Percentiles rank a stretch among this genome's conserved stretches.
These are phyloP conservation scores for Beauveria sp. DNA, from an alignment of 2,329 filamentous ascomycete genomes.

Conservation along the genomic window DNA sequence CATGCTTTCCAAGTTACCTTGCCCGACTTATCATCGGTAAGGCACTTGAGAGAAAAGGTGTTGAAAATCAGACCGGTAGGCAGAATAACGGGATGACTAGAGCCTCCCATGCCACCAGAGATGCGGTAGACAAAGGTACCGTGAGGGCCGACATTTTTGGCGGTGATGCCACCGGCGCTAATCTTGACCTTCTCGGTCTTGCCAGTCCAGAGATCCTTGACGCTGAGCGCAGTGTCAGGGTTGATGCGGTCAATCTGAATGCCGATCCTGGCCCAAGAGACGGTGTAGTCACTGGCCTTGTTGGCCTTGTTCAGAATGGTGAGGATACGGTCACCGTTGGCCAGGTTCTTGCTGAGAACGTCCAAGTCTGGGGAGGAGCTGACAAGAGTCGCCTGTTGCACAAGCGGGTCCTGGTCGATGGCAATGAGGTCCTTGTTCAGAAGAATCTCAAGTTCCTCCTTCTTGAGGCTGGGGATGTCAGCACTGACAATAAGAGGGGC, in stretches of 20 bases:
- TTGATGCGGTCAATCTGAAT: slow-evolving; percentile 21
- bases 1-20: slow-evolving; percentile 28
- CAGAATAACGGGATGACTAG: slow-evolving; percentile 18
- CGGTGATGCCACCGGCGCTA: slow-evolving; percentile 17
- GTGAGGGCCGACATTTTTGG: slow-evolving; percentile 26
- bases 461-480: slow-evolving; percentile 28
- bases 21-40: slow-evolving; percentile 25
- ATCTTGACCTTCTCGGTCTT: slow-evolving; percentile 17
- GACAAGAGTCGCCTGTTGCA: slow-evolving; percentile 38
- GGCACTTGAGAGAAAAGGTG: slow-evolving; percentile 34
- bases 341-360: slow-evolving; percentile 37
- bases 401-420: slow-evolving; percentile 34
- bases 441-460: slow-evolving; percentile 27
- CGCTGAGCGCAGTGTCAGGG: slow-evolving; percentile 20
- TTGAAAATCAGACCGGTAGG: slow-evolving; percentile 44
- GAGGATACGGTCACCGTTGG: slow-evolving; percentile 38
- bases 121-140: slow-evolving; percentile 36
- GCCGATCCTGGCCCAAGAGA: slow-evolving; percentile 30
- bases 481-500: slow-evolving; percentile 30
- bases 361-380: slow-evolving; percentile 35
- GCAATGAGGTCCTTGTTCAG: slow-evolving; percentile 33
- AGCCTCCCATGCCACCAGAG: slow-evolving; percentile 20
- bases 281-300: slow-evolving; percentile 18
- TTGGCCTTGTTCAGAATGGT: slow-evolving; percentile 37
- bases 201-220: slow-evolving; percentile 37